Evolutionary conservation across 2,329 filamentous ascomycete genomes (phyloP), one percentile per base, ranked within the genome.

Genomic region (Colletotrichum sp.): DNA sequence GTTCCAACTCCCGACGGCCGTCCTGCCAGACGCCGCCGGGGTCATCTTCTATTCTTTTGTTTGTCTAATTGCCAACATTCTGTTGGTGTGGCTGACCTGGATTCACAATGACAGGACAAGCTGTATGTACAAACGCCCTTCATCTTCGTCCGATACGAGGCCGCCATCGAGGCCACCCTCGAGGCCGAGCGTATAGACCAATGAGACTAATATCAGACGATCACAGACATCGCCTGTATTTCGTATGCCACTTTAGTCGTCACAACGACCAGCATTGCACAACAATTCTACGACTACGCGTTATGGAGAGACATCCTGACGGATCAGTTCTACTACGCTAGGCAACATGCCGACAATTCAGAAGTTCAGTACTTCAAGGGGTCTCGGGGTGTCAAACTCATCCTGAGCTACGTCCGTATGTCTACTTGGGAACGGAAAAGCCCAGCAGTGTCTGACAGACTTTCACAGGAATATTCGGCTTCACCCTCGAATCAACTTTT

Each of bases 1-100:
- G 28, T 76, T 76, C 49, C 74, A 76, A 74, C 70, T 76, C 59
- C 74, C 74, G 57, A 59, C 74, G 59, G 74, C 70, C 59, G 74
- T 76, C 59, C 34, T 52, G 49, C 26, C 64, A 28, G 74, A 76
- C 49, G 74, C 59, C 60, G 18, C 59, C 64, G 74, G 70, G 34
- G 44, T 73, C n/a, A 57, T 76, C 32, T 36, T 63, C 34, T 76
- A 76, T 44, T 74, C 74, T 6, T 55, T 76, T 16, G n/a, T 76
- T 13, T 76, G 74, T 55, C 49, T 76, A 21, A 30, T 76, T 9
- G 71, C 74, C 65, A 76, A 73, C 21, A 36, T 69, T 3, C 18
- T 76, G 21, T 36, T 76, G 59, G 59, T 73, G 15, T 76, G 74
- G 74, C 70, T 76, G 10, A 72, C 67, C 28, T 76, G 74, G 74